phyloP scores from a whole-genome alignment of 2,329 filamentous ascomycete genomes.

The Pseudonectria buxi region DNA sequence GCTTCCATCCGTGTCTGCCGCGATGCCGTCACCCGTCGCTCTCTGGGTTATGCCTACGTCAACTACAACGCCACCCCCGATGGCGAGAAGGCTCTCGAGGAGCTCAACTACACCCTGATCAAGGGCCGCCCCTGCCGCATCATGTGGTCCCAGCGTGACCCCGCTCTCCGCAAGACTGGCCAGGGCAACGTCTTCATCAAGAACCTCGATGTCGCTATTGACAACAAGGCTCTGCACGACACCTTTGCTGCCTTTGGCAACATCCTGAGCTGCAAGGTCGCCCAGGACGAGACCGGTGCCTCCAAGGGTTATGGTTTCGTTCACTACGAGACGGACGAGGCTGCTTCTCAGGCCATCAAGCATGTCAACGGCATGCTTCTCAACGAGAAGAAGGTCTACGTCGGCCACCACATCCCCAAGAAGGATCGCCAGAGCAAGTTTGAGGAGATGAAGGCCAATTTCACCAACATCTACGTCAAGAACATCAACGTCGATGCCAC shows the following conservation, averaged over 20 bases:
- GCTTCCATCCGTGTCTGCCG: constrained; percentile 99
- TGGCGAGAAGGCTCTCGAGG: constrained; percentile 96
- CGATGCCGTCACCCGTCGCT: constrained; percentile 96
- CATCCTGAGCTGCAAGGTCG: constrained; percentile 99
- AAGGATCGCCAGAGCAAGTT: constrained; percentile 99
- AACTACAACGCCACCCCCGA: constrained; percentile 98
- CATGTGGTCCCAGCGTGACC: constrained; percentile 99
- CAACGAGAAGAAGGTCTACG: constrained; percentile 99
- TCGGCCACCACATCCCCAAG: constrained; percentile 98
- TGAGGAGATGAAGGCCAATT: constrained; percentile 99
- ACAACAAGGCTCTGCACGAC: constrained; percentile 99
- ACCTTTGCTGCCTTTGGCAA: constrained; percentile 98
- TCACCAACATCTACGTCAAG: constrained; percentile 99
- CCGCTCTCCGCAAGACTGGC: constrained; percentile 96
- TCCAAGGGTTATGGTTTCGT: constrained; percentile 99
- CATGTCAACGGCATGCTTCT: constrained; percentile 99
- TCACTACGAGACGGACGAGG: constrained; percentile 98
- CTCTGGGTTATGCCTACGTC: constrained; percentile 98
- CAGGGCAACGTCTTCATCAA: constrained; percentile 99
- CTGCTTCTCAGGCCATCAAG: constrained; percentile 95
- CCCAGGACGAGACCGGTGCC: constrained; percentile 91
- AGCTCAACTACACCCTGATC: constrained; percentile 99
- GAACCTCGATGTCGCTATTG: constrained; percentile 96
- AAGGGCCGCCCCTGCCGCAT: constrained; percentile 98
- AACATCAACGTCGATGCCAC: constrained; percentile 80